phyloP scores from a whole-genome alignment of 1,284 basidiomycete species.

The Malassezia arunalokei region DNA sequence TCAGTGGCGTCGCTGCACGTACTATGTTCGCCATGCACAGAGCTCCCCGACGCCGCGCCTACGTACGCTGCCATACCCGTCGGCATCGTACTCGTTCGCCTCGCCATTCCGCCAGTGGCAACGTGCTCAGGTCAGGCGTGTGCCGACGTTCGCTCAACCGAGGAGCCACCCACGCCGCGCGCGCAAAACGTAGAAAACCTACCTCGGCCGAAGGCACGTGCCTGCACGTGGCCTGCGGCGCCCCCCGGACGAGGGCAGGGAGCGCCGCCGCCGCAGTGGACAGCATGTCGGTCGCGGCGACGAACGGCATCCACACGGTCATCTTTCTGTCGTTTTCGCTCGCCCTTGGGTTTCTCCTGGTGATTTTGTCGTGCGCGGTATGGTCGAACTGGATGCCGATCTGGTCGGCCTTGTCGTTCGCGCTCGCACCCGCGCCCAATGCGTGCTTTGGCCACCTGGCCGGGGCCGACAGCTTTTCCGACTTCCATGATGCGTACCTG shows the following conservation, averaged over 20 bases:
- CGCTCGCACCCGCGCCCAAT: constrained; percentile 89
- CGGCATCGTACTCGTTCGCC: constrained; percentile 1
- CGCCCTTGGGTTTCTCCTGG: constrained; percentile 87
- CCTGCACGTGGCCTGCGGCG: no score
- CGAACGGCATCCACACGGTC: constrained; percentile 21
- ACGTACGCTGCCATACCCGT: not conserved
- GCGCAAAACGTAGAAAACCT: no score
- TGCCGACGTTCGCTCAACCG: not conserved
- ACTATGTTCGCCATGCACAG: not conserved
- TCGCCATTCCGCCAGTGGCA: not conserved
- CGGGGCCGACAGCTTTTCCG: constrained; percentile 52
- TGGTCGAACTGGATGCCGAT: constrained; percentile 95
- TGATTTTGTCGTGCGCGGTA: constrained; percentile 92
- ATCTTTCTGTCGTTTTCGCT: constrained; percentile 67
- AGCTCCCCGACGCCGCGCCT: not conserved
- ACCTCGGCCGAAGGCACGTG: no score
- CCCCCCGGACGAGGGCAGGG: no score
- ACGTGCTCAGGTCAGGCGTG: not conserved
- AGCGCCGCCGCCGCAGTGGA: not conserved
- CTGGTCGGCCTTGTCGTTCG: constrained; percentile 91
- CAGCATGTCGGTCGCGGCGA: not conserved
- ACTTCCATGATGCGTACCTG: constrained; percentile 51
- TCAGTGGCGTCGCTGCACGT: not conserved
- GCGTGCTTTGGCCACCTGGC: constrained; percentile 56
- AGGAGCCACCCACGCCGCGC: no score